phyloP scores from a whole-genome alignment of 1,284 basidiomycete species.

The Ustilago cynodontis region DNA sequence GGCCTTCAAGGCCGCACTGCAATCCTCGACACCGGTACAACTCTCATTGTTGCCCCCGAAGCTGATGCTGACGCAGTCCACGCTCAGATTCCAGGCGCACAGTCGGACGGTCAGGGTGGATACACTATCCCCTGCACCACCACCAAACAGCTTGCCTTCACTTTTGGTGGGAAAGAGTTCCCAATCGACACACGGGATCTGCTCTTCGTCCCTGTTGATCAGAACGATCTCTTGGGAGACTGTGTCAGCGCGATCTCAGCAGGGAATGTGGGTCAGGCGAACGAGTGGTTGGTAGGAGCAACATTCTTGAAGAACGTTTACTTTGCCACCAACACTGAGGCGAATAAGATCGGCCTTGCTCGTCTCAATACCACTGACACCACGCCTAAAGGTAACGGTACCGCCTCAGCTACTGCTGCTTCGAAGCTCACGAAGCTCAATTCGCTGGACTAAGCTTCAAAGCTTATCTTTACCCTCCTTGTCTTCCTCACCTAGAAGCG shows the following conservation, averaged over 20 bases:
- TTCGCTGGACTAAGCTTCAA: neutral
- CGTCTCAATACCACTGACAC: constrained; percentile 42
- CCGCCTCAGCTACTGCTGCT: neutral
- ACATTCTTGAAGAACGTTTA: constrained; percentile 69
- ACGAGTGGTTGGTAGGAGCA: constrained; percentile 77
- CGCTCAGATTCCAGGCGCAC: constrained; percentile 76
- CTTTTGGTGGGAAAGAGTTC: constrained; percentile 78
- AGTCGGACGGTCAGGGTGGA: constrained; percentile 71
- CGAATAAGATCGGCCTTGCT: constrained; percentile 80
- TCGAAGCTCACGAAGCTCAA: neutral
- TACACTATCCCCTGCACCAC: constrained; percentile 85
- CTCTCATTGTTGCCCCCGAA: constrained; percentile 71
- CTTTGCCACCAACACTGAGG: constrained; percentile 78
- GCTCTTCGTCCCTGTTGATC: constrained; percentile 77
- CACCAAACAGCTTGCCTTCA: constrained; percentile 76
- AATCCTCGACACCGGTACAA: constrained; percentile 70
- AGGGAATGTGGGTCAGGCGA: constrained; percentile 72
- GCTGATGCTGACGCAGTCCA: constrained; percentile 75
- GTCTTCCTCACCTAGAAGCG: neutral
- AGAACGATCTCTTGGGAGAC: constrained; percentile 76
- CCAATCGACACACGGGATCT: constrained; percentile 74
- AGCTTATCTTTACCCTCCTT: neutral
- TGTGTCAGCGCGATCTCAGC: constrained; percentile 82
- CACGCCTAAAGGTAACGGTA: neutral
- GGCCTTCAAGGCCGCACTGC: constrained; percentile 73